Evolutionary conservation across 2,329 filamentous ascomycete genomes (phyloP), one percentile per base, ranked within the genome.

Genomic region (Fusarium graminum): DNA sequence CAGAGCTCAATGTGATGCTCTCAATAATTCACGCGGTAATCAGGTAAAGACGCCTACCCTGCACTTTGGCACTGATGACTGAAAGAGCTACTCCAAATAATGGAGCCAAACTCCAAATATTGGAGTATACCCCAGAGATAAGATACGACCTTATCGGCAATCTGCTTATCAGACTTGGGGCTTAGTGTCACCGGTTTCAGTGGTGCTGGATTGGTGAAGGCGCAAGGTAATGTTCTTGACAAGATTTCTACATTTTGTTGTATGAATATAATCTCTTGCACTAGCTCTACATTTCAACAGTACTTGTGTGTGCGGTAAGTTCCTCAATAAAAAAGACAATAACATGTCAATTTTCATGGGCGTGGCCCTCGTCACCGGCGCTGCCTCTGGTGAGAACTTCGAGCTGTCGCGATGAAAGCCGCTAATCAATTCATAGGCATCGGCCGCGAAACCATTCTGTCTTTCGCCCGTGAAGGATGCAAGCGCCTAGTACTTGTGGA

Each of bases 361-460:
- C 7, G 58, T 61, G 9, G 58, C 58, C 17, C 58, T 61, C 6
- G 34, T 61, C 14, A 61, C 58, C n/a, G 58, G 58, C n/a, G 55
- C 58, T 9, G 58, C 58, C 1, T 61, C 58, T 14, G 55, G 58
- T 61, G 9, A 42, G 34, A 38, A 13, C 17, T 10, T 13, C 14
- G n/a, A 17, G 7, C 28, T 28, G 25, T 17, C 13, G 26, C 25
- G 16, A 6, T 6, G 1, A 6, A 6, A 8, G 4, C 6, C 0
- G 22, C 34, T 59, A 12, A 60, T 8, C 17, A 6, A 2, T 8
- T 26, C 12, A 9, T 25, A 61, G 58, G 58, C 13, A 61, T 61
- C 10, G 58, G 58, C 6, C 46, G 46, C 2, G 41, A 28, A 4
- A 61, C 58, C 7, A 41, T 55, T 22, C 4, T 61, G 4, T 61